A percentile compares a stretch with the other conserved stretches of the same genome.
Conservation (phyloP, 345 rosid genomes). For the Hypericum androsaemum region DNA sequence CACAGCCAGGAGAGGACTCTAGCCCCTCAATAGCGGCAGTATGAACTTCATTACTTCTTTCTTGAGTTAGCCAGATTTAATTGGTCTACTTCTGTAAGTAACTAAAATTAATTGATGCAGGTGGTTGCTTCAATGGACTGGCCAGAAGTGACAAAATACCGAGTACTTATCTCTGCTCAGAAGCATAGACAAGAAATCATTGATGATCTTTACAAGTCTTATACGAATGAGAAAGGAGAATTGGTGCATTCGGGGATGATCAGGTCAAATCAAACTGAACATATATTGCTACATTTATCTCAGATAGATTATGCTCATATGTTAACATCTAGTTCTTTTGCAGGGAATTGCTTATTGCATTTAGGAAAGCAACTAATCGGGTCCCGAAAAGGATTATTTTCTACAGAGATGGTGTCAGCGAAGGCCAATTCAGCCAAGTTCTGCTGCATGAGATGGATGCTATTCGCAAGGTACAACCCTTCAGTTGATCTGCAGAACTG, state of each 20-base stretch:
- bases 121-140: slow-evolving; percentile 91
- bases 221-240: slow-evolving; percentile 26
- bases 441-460: slow-evolving; percentile 52
- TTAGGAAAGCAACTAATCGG: slow-evolving; percentile 22
- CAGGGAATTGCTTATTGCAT: slow-evolving; percentile 54
- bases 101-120: slow-evolving; percentile 19
- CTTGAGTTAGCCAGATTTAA: not conserved
- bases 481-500: too few relatives aligned
- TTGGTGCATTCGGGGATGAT: slow-evolving; percentile 45
- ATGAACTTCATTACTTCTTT: not conserved
- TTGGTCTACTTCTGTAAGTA: not conserved
- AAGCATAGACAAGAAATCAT: slow-evolving; percentile 58
- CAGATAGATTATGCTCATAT: not conserved
- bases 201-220: slow-evolving; percentile 42
- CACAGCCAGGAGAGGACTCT: too few relatives aligned
- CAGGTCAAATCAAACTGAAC: slow-evolving; percentile 32
- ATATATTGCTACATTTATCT: too few relatives aligned
- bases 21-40: slow-evolving; percentile 96
- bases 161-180: slow-evolving; percentile 67
- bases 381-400: slow-evolving; percentile 57
- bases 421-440: slow-evolving; percentile 65
- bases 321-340: slow-evolving; percentile 2
- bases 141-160: slow-evolving; percentile 69
- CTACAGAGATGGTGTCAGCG: slow-evolving; percentile 86
- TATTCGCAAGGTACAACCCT: slow-evolving; percentile 53